Conservation (phyloP, 345 rosid species). For the Linum usitatissimum region DNA sequence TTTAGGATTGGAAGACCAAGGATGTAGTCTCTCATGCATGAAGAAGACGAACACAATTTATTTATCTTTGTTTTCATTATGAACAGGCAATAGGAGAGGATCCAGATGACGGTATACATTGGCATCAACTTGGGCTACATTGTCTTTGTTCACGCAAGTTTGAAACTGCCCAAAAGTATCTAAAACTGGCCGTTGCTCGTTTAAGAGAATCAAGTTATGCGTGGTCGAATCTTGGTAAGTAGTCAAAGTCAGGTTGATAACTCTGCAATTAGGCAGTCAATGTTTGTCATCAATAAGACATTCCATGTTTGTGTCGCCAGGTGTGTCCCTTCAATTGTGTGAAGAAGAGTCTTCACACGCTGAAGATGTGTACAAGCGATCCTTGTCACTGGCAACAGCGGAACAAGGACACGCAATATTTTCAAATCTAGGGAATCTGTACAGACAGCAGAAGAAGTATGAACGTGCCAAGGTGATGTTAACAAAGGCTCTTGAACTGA, state of each 20-base stretch:
- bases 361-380: constrained; percentile 52
- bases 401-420: constrained; percentile 61
- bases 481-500: constrained; percentile 68
- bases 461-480: constrained; percentile 89
- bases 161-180: constrained; percentile 73
- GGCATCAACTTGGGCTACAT: constrained; percentile 98
- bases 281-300: neutral
- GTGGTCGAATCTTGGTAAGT: constrained; percentile 85
- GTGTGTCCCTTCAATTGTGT: constrained; percentile 72
- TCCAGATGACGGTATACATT: constrained; percentile 72
- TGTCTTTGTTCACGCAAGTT: constrained; percentile 63
- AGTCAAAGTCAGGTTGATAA: neutral
- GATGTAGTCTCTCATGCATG: neutral
- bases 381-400: constrained; percentile 45
- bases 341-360: constrained; percentile 47
- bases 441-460: constrained; percentile 60
- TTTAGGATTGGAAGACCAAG: neutral
- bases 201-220: constrained; percentile 53
- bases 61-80: too few relatives aligned
- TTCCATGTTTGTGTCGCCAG: constrained; percentile 21
- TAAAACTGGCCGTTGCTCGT: constrained; percentile 65
- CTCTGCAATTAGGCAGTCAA: neutral
- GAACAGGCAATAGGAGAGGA: constrained; percentile 64
- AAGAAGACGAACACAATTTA: too few relatives aligned
- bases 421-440: constrained; percentile 90